These are phyloP conservation scores for Kwoniella europaea DNA, from an alignment of 768 basidiomycete species.

Conservation along the genomic window DNA sequence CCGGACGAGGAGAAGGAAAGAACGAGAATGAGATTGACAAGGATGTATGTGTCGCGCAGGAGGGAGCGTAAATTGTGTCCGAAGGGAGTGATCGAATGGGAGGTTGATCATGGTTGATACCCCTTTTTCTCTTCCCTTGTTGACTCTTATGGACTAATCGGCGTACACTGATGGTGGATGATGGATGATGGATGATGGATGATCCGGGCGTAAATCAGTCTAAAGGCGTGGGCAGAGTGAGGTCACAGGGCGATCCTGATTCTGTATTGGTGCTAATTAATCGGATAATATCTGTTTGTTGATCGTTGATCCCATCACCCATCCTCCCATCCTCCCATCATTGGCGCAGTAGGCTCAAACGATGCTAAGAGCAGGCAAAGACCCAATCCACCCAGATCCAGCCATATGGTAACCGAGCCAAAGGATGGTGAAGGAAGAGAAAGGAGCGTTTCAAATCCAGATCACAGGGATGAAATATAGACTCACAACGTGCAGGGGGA, in stretches of 20 bases:
- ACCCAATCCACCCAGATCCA: constrained; percentile 3
- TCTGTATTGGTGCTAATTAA: constrained; percentile 2
- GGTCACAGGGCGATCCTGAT: constrained; percentile 3
- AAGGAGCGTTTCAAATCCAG: constrained; percentile 1
- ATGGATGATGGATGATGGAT: constrained; percentile 6
- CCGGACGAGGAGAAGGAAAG: constrained; percentile 1
- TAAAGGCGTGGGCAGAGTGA: constrained; percentile 7
- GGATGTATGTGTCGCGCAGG: background rate
- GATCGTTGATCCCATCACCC: constrained; percentile 3
- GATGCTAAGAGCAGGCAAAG: background rate
- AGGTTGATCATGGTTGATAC: constrained; percentile 15
- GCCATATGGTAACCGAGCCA: constrained; percentile 1
- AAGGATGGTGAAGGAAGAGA: background rate
- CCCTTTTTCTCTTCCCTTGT: constrained; percentile 6
- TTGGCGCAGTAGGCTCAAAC: background rate
- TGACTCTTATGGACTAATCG: background rate
- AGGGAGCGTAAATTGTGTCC: constrained; percentile 2
- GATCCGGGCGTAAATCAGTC: constrained; percentile 15
- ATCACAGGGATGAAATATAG: background rate
- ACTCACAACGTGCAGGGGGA: background rate
- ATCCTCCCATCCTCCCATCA: too few species aligned
- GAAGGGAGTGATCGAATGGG: constrained; percentile 7
- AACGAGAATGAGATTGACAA: background rate
- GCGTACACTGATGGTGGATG: background rate
- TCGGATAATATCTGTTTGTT: background rate